A percentile compares a stretch with the other conserved stretches of the same genome.
These are phyloP conservation scores for Ophiognomonia clavigignenti-juglandacearum DNA, from an alignment of 2,329 filamentous ascomycete genomes.

Conservation along the genomic window DNA sequence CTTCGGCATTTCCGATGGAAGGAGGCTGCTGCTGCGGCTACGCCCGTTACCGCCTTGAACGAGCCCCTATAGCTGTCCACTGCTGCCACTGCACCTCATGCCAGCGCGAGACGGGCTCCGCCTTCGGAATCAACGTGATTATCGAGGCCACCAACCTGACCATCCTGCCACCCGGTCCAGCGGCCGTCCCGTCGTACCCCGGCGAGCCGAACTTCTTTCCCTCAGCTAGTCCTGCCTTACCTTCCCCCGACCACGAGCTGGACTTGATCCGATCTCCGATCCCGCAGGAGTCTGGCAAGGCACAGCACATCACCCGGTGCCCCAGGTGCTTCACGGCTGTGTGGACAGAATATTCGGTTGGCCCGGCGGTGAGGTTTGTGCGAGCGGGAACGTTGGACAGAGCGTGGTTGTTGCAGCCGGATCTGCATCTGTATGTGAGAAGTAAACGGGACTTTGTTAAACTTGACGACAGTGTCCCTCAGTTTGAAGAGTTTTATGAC, in stretches of 20 bases:
- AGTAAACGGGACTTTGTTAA: conserved; percentile 34
- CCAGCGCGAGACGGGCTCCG: conserved; percentile 38
- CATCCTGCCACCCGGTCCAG: conserved; percentile 24
- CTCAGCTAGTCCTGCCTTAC: conserved; percentile 6
- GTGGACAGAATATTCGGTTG: conserved; percentile 36
- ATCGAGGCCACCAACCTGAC: conserved; percentile 34
- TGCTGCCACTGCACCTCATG: conserved; percentile 44
- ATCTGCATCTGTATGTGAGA: conserved; percentile 39
- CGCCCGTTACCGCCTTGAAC: conserved; percentile 60
- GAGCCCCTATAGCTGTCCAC: conserved; percentile 44
- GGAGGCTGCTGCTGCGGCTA: conserved; percentile 64
- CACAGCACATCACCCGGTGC: conserved; percentile 37
- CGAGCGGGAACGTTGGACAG: conserved; percentile 40
- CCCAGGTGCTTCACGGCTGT: conserved; percentile 35
- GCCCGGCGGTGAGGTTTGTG: conserved; percentile 30
- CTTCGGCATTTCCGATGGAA: conserved; percentile 20
- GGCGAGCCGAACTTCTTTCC: conserved; percentile 5
- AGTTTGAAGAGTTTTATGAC: conserved; percentile 33
- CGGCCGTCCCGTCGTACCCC: conserved; percentile 17
- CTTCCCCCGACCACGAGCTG: not conserved
- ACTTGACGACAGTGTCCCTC: conserved; percentile 30
- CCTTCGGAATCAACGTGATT: conserved; percentile 35
- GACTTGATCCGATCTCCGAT: conserved; percentile 17
- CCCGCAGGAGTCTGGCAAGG: conserved; percentile 35
- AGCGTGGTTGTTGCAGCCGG: conserved; percentile 32